Evolutionary conservation across 805 yeast genomes (phyloP), one percentile per base, ranked within the genome.

Genomic region (Lipomyces anomalus): DNA sequence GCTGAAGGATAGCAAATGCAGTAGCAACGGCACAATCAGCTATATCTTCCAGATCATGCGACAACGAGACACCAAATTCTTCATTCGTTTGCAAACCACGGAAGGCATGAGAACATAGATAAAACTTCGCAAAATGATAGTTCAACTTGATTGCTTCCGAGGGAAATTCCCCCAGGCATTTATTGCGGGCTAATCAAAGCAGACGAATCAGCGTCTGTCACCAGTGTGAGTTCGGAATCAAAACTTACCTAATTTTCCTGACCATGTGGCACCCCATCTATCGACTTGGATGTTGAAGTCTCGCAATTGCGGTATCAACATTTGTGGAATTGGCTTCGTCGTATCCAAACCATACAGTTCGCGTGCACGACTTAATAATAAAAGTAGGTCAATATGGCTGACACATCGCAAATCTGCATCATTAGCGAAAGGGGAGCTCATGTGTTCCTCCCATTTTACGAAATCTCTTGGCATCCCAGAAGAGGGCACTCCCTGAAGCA

Each of bases 181-280:
- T 38, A 26, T 47, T 40, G 9, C 47, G 38, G 4, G 47, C 48
- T n/a, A n/a, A n/a, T n/a, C n/a, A n/a, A n/a, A n/a, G n/a, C n/a
- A n/a, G n/a, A n/a, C n/a, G n/a, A n/a, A n/a, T n/a, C n/a, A n/a
- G n/a, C n/a, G n/a, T n/a, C n/a, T n/a, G n/a, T n/a, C n/a, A n/a
- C n/a, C n/a, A n/a, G n/a, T n/a, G n/a, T n/a, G n/a, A n/a, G n/a
- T n/a, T n/a, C n/a, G n/a, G n/a, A 24, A 11, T 11, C 32, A 28
- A 28, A n/a, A 28, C 11, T 28, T 11, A 28, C 32, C n/a, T 11
- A 47, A 44, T 32, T 39, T 40, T 13, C 45, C 48, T 9, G 52
- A 33, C 52, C 52, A 47, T 17, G 43, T 35, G n/a, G 43, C 47
- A 24, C 46, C 52, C 52, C 52, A 47, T 24, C 44, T 30, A 24